Base-by-base conservation (phyloP, 805 yeast species). In the Maudiozyma bulderi region DNA sequence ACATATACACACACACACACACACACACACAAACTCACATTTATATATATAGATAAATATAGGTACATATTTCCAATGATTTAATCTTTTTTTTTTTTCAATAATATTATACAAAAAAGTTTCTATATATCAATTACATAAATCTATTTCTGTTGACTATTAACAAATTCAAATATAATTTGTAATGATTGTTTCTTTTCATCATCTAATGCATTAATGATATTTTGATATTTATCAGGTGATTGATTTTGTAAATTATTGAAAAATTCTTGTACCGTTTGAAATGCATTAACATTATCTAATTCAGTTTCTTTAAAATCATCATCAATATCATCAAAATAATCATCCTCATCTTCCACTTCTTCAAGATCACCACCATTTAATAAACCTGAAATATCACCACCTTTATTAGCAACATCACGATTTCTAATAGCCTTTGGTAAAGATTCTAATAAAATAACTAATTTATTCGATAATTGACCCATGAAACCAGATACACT, bases 301-400 rank as follows among this genome's bases (percentile, higher is more conserved):
- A 91, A 72, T 7, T 93, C 86, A 0, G 95, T 83, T 54, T 81
- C 84, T 49, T 82, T 80, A 64, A 84, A 75, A 11, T 93, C 80
- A 60, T 84, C 95, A 58, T 88, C 96, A 48, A 82, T 81, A 40
- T 68, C 73, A 37, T 69, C 72, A 47, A 62, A 67, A 48, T 82
- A 79, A 5, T 81, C 86, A 49, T 83, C 88, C 29, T 61, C 68
- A 15, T 55, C 44, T 7, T 58, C 60, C 10, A 54, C 57, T 11
- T 54, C 54, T 43, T 47, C 47, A 13, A 65, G 70, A 41, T 28
- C 42, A 28, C 11, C 11, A 5, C 11, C 40, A 3, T 6, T 5
- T 11, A 29, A 5, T 9, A 30, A 7, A 7, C 32, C 28, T 15
- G 62, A 68, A 7, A 55, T 53, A 31, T 61, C 73, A 52, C 74